phyloP scores from a whole-genome alignment of 1,139 yeast species.

The Spencermartinsiella ligniputridi region DNA sequence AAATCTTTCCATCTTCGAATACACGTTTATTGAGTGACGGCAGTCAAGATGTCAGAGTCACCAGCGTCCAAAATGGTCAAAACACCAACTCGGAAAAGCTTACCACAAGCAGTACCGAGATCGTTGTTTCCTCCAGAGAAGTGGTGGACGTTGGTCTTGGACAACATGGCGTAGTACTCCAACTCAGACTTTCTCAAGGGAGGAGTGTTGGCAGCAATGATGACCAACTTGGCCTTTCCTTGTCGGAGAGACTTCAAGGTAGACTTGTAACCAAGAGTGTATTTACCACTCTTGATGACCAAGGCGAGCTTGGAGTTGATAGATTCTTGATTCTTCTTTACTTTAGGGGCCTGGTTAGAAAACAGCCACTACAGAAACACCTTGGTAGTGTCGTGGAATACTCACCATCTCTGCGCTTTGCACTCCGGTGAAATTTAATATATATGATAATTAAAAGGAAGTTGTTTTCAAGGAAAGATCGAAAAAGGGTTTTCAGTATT shows the following conservation, averaged over 20 bases:
- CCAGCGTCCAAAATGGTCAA: constrained; percentile 96
- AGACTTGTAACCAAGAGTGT: constrained; percentile 99
- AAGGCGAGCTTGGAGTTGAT: constrained; percentile 98
- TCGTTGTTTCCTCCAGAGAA: constrained; percentile 99
- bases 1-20: neutral
- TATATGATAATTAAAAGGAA: no score
- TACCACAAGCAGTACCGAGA: constrained; percentile 99
- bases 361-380: neutral
- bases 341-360: constrained; percentile 79
- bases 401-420: constrained; percentile 95
- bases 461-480: no score
- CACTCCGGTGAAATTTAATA: constrained; percentile 78
- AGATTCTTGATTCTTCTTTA: constrained; percentile 84
- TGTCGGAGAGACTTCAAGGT: constrained; percentile 98
- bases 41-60: constrained; percentile 95
- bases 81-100: constrained; percentile 99
- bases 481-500: no score
- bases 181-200: constrained; percentile 99
- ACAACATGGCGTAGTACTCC: constrained; percentile 99
- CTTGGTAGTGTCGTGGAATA: constrained; percentile 23
- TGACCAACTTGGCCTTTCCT: constrained; percentile 97
- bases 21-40: constrained; percentile 20
- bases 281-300: constrained; percentile 98
- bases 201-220: constrained; percentile 99
- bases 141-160: constrained; percentile 97